phyloP scores from a whole-genome alignment of 1,284 basidiomycete species.

The Cryptococcus jaspeensis region DNA sequence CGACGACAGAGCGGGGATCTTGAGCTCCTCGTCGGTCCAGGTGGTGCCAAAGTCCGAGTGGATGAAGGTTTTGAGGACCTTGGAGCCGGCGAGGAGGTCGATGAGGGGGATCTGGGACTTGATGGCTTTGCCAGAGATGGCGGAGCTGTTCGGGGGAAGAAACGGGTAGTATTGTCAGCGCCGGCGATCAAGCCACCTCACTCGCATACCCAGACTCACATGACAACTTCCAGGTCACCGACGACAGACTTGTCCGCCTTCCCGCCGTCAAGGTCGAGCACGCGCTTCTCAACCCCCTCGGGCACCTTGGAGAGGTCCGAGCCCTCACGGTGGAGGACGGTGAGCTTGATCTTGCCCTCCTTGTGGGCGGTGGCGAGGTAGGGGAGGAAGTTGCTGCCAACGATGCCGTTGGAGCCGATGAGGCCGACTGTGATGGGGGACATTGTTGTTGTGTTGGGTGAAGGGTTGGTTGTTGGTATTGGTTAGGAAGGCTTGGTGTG shows the following conservation, averaged over 20 bases:
- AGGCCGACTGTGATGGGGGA: conserved; percentile 10
- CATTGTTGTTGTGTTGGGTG: background rate
- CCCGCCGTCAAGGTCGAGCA: conserved; percentile 13
- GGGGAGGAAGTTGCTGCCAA: conserved; percentile 13
- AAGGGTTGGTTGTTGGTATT: no score
- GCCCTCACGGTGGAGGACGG: conserved; percentile 20
- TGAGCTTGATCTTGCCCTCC: conserved; percentile 17
- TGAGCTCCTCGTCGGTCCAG: conserved; percentile 18
- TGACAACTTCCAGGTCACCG: conserved; percentile 17
- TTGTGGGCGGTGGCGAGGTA: conserved; percentile 13
- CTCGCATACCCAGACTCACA: conserved; percentile 21
- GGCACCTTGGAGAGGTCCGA: conserved; percentile 19
- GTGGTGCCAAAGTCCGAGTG: conserved; percentile 21
- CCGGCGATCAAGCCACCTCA: no score
- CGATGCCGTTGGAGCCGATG: conserved; percentile 20
- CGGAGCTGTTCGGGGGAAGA: conserved; percentile 10
- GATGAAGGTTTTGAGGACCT: conserved; percentile 19
- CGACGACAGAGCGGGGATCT: background rate
- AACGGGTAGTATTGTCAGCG: background rate
- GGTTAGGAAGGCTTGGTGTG: no score
- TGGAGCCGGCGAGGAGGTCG: conserved; percentile 12
- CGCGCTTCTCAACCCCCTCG: conserved; percentile 17
- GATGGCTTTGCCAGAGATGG: conserved; percentile 6
- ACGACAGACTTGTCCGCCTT: conserved; percentile 10
- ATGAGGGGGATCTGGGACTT: conserved; percentile 12